Conservation (phyloP, 805 yeast species). For the Ogataea methylovora region DNA sequence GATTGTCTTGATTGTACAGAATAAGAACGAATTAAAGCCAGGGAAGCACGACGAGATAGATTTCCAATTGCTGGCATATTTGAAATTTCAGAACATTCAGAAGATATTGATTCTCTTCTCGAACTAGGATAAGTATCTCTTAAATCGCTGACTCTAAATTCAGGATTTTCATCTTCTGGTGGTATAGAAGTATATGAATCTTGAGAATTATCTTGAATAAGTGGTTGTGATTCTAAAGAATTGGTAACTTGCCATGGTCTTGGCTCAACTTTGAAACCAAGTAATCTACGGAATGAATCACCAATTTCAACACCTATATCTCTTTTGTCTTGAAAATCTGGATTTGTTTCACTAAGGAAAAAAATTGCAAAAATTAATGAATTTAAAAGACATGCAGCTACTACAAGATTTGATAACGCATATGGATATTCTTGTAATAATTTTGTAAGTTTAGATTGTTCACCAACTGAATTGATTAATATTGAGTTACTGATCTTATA, state of each 20-base stretch:
- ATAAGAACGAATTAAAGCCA: neutral
- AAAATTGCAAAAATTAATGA: constrained; percentile 34
- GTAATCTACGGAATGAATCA: constrained; percentile 21
- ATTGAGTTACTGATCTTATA: neutral
- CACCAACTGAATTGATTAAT: neutral
- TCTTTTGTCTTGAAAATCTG: constrained; percentile 22
- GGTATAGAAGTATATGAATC: neutral
- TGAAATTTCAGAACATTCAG: neutral
- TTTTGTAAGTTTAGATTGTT: too few species aligned
- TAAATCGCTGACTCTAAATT: too few species aligned
- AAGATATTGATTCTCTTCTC: too few species aligned
- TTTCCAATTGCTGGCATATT: neutral
- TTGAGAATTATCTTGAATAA: neutral
- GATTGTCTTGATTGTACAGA: neutral
- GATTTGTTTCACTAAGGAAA: constrained; percentile 30
- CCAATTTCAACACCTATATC: constrained; percentile 42
- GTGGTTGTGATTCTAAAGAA: neutral
- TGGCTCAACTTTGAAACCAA: constrained; percentile 9
- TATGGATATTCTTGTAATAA: constrained; percentile 34
- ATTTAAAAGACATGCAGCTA: constrained; percentile 28
- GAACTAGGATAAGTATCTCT: too few species aligned
- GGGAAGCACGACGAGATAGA: constrained; percentile 1
- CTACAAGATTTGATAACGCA: constrained; percentile 45
- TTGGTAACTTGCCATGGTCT: constrained; percentile 6
- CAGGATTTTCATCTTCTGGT: neutral